Evolutionary conservation across 176 grass and related monocot genomes (phyloP).

Genomic region (Canna indica): DNA sequence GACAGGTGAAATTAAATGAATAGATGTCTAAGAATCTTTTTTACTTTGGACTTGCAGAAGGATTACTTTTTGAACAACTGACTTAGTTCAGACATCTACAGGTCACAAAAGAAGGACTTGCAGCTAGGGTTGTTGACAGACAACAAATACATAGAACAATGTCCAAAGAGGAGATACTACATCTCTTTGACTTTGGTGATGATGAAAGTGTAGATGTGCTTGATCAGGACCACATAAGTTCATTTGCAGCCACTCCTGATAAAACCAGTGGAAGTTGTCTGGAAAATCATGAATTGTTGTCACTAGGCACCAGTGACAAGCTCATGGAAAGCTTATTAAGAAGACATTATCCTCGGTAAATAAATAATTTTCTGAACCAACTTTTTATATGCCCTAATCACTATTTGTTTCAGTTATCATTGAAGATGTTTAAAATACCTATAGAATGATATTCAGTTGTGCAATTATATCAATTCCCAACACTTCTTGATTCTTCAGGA

Average conservation of each 20-base stretch:
- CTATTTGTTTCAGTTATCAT: not conserved
- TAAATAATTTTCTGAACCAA: constrained; percentile 3
- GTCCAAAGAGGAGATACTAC: constrained; percentile 94
- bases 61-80: not conserved
- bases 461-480: not conserved
- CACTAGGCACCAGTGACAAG: constrained; percentile 33
- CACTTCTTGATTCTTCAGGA: not conserved
- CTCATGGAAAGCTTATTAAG: constrained; percentile 73
- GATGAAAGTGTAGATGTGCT: constrained; percentile 41
- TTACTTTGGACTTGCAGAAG: not conserved
- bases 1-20: constrained; percentile 45
- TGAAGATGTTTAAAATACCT: not conserved
- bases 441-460: not conserved
- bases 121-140: constrained; percentile 93
- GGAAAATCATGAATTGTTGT: constrained; percentile 16
- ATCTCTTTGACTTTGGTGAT: constrained; percentile 94
- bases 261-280: constrained; percentile 22
- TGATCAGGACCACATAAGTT: constrained; percentile 33
- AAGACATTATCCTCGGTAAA: constrained; percentile 53
- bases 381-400: not conserved
- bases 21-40: not conserved
- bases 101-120: constrained; percentile 98
- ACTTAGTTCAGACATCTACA: constrained; percentile 21
- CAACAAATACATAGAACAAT: constrained; percentile 97
- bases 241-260: constrained; percentile 13